Conservation (phyloP, 805 yeast genomes). For the Yamadazyma phyllophila region DNA sequence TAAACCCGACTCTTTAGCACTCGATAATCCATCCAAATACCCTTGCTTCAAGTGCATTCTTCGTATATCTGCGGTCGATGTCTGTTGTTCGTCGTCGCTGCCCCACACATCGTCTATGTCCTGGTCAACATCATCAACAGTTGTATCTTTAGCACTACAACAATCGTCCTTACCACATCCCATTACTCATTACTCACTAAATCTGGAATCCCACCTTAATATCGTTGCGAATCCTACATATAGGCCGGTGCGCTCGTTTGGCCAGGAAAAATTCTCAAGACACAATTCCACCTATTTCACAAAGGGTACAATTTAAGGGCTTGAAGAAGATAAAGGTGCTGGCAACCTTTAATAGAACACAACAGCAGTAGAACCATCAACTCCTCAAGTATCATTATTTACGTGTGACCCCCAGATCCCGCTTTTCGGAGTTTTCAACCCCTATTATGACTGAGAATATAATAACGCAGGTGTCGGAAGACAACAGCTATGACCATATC, state of each 20-base stretch:
- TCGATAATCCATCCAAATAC: constrained; percentile 74
- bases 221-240: neutral
- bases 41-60: constrained; percentile 77
- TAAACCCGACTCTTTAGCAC: constrained; percentile 62
- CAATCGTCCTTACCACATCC: neutral
- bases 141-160: neutral
- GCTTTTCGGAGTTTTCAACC: neutral
- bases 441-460: constrained; percentile 44
- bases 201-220: neutral
- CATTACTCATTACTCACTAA: neutral
- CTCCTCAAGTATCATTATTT: neutral
- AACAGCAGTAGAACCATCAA: neutral
- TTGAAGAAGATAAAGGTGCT: constrained; percentile 13
- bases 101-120: constrained; percentile 30
- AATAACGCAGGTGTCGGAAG: constrained; percentile 70
- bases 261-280: constrained; percentile 7
- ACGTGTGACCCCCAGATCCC: neutral
- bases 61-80: constrained; percentile 33
- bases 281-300: constrained; percentile 3
- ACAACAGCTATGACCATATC: constrained; percentile 19
- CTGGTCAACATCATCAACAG: no score
- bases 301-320: neutral
- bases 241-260: constrained; percentile 4
- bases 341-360: constrained; percentile 14
- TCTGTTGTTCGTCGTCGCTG: constrained; percentile 18